These are phyloP conservation scores for Protea cynaroides DNA, from an alignment of 164 flowering plant species.

Conservation along the genomic window DNA sequence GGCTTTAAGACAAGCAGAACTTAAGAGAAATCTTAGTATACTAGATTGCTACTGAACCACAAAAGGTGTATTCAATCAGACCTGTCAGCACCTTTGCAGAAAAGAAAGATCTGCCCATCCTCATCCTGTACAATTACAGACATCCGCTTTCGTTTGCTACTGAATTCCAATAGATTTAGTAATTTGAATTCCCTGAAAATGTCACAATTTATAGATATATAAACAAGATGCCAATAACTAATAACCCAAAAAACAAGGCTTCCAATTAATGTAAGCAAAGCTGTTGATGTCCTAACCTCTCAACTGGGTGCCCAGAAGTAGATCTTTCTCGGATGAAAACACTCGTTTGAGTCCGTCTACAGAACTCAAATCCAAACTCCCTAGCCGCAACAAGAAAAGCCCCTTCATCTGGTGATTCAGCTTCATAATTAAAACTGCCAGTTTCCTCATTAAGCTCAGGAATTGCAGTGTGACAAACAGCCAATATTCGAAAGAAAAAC, in stretches of 20 bases:
- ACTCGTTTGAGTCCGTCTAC: conserved; percentile 73
- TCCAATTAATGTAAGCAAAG: conserved; percentile 3
- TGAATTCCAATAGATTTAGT: conserved; percentile 75
- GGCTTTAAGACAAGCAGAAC: neutral
- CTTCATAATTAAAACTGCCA: conserved; percentile 63
- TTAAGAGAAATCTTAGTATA: neutral
- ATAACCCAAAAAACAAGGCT: neutral
- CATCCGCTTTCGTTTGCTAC: conserved; percentile 92
- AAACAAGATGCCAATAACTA: neutral
- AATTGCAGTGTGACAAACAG: conserved; percentile 90
- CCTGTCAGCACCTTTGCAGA: conserved; percentile 99
- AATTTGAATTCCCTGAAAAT: conserved; percentile 73
- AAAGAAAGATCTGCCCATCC: conserved; percentile 64
- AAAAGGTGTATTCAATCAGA: conserved; percentile 16
- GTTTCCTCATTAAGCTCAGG: conserved; percentile 79
- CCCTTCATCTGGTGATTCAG: conserved; percentile 97
- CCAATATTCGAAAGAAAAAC: conserved; percentile 68
- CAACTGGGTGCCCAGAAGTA: conserved; percentile 36
- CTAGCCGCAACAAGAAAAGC: conserved; percentile 92
- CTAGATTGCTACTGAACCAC: neutral
- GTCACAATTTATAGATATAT: neutral
- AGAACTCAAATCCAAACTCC: conserved; percentile 93
- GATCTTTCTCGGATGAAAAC: conserved; percentile 60
- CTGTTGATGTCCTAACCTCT: conserved; percentile 44
- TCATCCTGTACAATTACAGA: conserved; percentile 72